A percentile compares a stretch with the other conserved stretches of the same genome.
phyloP scores from a whole-genome alignment of 2,329 filamentous ascomycete genomes.

The Ilyonectria sp. region DNA sequence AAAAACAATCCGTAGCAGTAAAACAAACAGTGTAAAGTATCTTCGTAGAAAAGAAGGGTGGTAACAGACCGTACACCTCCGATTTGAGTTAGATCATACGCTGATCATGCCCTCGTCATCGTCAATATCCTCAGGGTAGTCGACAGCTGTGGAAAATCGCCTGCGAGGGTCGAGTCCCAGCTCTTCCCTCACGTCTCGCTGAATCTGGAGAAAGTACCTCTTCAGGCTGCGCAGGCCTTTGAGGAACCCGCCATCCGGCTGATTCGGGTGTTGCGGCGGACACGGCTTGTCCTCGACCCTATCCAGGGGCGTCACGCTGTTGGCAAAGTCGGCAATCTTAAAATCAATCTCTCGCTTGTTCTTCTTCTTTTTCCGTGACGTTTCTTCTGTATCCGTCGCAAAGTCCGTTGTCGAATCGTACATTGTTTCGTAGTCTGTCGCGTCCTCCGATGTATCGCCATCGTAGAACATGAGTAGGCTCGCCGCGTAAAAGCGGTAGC shows the following conservation, averaged over 20 bases:
- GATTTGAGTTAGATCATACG: constrained; percentile 41
- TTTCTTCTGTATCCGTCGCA: constrained; percentile 71
- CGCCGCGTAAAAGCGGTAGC: constrained; percentile 95
- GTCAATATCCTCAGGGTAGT: constrained; percentile 44
- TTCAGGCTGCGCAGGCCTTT: constrained; percentile 85
- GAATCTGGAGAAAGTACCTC: constrained; percentile 89
- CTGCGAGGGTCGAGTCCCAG: constrained; percentile 62
- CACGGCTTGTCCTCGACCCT: constrained; percentile 75
- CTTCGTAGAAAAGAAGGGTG: constrained; percentile 31
- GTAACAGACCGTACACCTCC: constrained; percentile 36
- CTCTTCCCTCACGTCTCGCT: constrained; percentile 78
- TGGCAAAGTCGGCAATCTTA: constrained; percentile 99
- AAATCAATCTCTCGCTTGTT: constrained; percentile 82
- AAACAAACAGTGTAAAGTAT: constrained; percentile 33
- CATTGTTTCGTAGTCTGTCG: constrained; percentile 63
- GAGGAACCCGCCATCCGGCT: constrained; percentile 90
- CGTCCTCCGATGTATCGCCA: constrained; percentile 75
- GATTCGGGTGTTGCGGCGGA: constrained; percentile 84
- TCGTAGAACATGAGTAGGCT: constrained; percentile 97
- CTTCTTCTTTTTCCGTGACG: constrained; percentile 61
- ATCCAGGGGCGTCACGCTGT: constrained; percentile 93
- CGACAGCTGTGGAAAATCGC: constrained; percentile 40
- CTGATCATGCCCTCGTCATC: constrained; percentile 54
- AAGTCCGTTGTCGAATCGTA: constrained; percentile 73
- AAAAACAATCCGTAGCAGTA: constrained; percentile 26